phyloP scores from a whole-genome alignment of 208 protist genomes.

The Acanthamoeba lenticulata region DNA sequence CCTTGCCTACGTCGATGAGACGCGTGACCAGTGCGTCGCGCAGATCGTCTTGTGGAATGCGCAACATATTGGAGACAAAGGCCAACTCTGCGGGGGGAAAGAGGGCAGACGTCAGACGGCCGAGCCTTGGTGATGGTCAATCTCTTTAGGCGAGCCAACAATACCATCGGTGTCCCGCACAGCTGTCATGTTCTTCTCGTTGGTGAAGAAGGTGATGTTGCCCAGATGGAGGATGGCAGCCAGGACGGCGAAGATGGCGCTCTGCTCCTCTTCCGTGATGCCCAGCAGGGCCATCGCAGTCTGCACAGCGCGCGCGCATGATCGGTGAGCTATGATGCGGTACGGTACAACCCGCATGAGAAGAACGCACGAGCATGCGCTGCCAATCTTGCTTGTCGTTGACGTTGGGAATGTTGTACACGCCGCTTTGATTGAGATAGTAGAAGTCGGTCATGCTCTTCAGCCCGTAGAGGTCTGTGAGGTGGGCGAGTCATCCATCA shows the following conservation, averaged over 20 bases:
- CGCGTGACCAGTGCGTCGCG: neutral
- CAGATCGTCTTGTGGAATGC: neutral
- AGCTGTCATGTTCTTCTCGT: neutral
- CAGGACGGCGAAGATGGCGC: conserved; percentile 70
- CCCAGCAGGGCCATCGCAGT: conserved; percentile 75
- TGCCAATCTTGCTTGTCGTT: conserved; percentile 88
- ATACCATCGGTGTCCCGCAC: neutral
- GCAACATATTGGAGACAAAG: neutral
- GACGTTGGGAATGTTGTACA: conserved; percentile 84
- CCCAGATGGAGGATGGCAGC: conserved; percentile 81
- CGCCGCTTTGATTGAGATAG: conserved; percentile 88
- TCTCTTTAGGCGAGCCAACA: too few species aligned
- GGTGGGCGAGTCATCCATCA: neutral
- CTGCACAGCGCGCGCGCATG: neutral
- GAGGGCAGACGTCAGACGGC: too few species aligned
- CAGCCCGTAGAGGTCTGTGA: conserved; percentile 48
- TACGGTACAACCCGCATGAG: neutral
- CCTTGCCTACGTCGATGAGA: conserved; percentile 16
- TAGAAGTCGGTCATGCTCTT: conserved; percentile 85
- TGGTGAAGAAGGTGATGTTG: conserved; percentile 78
- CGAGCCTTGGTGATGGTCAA: too few species aligned
- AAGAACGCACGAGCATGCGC: conserved; percentile 59
- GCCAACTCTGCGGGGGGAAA: neutral
- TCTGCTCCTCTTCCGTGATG: conserved; percentile 73
- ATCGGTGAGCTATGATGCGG: too few species aligned